These are phyloP conservation scores for Mortierella sp. DNA, from an alignment of 371 early-diverging fungal genomes.

Conservation along the genomic window DNA sequence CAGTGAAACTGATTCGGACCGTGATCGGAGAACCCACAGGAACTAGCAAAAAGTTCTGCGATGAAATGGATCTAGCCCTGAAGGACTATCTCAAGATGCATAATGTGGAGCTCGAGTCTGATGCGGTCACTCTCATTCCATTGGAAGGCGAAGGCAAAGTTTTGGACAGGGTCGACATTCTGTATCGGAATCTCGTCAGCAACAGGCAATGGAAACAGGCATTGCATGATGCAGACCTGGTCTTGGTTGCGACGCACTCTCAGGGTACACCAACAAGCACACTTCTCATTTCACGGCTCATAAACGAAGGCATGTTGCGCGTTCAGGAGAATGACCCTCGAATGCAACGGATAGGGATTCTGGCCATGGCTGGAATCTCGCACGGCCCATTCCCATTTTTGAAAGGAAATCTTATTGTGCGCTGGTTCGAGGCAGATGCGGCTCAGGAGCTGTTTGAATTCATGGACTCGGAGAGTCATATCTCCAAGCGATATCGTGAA, in stretches of 20 bases:
- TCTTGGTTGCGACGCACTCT: conserved; percentile 89
- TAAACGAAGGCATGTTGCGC: conserved; percentile 69
- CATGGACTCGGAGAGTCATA: conserved; percentile 76
- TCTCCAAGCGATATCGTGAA: conserved; percentile 72
- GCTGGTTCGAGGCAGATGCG: conserved; percentile 92
- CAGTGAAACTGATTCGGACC: conserved; percentile 71
- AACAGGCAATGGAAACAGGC: conserved; percentile 58
- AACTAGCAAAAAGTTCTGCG: conserved; percentile 85
- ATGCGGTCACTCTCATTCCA: conserved; percentile 79
- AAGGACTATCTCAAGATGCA: conserved; percentile 66
- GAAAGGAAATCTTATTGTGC: conserved; percentile 83
- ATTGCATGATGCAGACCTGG: conserved; percentile 73
- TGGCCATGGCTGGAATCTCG: conserved; percentile 93
- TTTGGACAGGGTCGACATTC: conserved; percentile 77
- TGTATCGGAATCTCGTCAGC: conserved; percentile 73
- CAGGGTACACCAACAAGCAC: conserved; percentile 93
- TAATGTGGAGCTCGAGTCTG: conserved; percentile 61
- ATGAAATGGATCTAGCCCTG: conserved; percentile 81
- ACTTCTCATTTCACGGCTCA: conserved; percentile 75
- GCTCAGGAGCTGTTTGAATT: conserved; percentile 93
- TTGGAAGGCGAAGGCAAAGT: conserved; percentile 92
- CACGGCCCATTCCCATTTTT: conserved; percentile 91
- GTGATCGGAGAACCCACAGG: conserved; percentile 94
- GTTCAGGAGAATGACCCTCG: conserved; percentile 54
- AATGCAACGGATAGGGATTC: conserved; percentile 77